Base-by-base conservation (phyloP, 2,329 filamentous ascomycete genomes). In the Fusarium siculi region DNA sequence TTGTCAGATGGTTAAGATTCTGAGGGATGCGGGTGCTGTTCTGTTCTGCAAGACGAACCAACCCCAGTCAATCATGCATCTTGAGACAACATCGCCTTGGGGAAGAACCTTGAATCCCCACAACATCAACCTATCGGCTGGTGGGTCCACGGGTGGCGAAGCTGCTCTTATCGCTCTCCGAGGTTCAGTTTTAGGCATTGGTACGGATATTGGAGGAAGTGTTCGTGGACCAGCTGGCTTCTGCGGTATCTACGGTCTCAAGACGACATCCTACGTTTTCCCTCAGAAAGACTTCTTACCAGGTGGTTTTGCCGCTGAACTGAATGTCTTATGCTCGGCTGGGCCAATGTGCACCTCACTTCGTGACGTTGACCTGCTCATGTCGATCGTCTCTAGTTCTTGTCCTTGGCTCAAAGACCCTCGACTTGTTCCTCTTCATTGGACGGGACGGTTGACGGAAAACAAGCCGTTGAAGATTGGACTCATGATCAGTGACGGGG, bases 101-200 rank as follows among this genome's bases (percentile, higher is more conserved):
- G 90, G 90, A 2, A 85, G 88, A 15, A 87, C 87, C 0, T 79
- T 92, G 23, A 92, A 92, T 73, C 91, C 92, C 0, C 80, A 86
- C 59, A 91, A 91, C 62, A 84, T 87, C 8, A 81, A 84, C 19
- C 83, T 90, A 23, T 89, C 88, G 0, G 85, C 89, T 0, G 92
- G 92, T 6, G 91, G 92, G 2, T 89, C 86, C 4, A 88, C 88
- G 0, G 91, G 91, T 12, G 92, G 92, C 9, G 82, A 84, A 54
- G 81, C 77, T 1, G 82, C 84, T 9, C 68, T 85, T 4, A 56
- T 85, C 0, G 81, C 82, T 6, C 78, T 84, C 44, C 72, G 80
- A 7, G 83, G 83, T 4, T 83, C 82, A 2, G 70, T 82, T 1
- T 52, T 84, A 1, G 83, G 82, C 1, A 63, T 84, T 11, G 83